Conservation (phyloP, 2,329 filamentous ascomycete species). For the Fusarium palustre region DNA sequence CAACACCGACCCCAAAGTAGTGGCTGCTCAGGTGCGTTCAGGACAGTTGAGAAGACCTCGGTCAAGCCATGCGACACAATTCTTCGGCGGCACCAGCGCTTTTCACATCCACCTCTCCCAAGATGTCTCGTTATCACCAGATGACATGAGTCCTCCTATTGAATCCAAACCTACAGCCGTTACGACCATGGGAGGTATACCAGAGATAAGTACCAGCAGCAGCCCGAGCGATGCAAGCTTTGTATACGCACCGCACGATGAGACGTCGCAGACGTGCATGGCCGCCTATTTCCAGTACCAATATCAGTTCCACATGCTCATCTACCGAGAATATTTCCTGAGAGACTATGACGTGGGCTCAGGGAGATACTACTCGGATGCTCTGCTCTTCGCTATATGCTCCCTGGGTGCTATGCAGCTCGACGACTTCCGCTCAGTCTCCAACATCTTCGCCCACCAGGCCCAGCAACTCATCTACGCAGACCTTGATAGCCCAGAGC, state of each 20-base stretch:
- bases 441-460: conserved; percentile 58
- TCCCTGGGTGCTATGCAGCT: conserved; percentile 62
- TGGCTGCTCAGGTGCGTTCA: conserved; percentile 50
- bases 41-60: conserved; percentile 55
- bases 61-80: conserved; percentile 57
- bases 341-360: conserved; percentile 60
- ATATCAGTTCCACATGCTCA: conserved; percentile 62
- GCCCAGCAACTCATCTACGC: conserved; percentile 59
- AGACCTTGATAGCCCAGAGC: conserved; percentile 59
- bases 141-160: conserved; percentile 21
- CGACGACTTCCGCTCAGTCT: conserved; percentile 54
- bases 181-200: conserved; percentile 18
- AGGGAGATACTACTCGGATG: conserved; percentile 63
- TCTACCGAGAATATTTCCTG: conserved; percentile 64
- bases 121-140: conserved; percentile 42
- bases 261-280: conserved; percentile 59
- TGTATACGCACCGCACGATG: conserved; percentile 58
- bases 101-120: conserved; percentile 55
- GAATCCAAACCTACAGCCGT: conserved; percentile 28
- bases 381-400: conserved; percentile 62
- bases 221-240: conserved; percentile 45
- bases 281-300: conserved; percentile 61
- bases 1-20: conserved; percentile 48
- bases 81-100: conserved; percentile 62
- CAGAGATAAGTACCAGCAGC: conserved; percentile 30